Evolutionary conservation across 352 stramenopile species (phyloP).

Genomic region (Salisapilia sapeloensis): DNA sequence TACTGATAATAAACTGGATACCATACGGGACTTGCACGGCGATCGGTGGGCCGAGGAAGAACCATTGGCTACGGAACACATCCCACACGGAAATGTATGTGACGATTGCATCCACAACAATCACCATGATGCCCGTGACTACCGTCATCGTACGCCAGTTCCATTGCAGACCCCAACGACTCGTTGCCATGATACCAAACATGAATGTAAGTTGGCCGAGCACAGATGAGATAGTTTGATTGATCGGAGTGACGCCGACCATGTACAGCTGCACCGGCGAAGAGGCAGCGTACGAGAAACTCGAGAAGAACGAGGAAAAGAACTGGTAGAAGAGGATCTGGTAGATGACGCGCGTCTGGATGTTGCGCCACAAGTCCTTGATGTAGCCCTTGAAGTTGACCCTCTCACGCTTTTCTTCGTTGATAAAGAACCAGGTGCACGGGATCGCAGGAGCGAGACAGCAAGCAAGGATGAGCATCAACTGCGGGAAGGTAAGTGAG

Average conservation of each 20-base stretch:
- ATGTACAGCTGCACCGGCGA: constrained; percentile 41
- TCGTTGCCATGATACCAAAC: constrained; percentile 29
- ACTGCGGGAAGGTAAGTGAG: constrained; percentile 14
- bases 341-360: constrained; percentile 48
- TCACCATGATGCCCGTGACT: constrained; percentile 19
- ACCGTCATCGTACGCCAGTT: constrained; percentile 44
- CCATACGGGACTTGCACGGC: constrained; percentile 41
- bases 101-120: constrained; percentile 15
- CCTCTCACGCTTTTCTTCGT: constrained; percentile 12
- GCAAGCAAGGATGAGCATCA: constrained; percentile 16
- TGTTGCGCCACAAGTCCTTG: constrained; percentile 25
- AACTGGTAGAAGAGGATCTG: constrained; percentile 58
- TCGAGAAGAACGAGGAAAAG: constrained; percentile 43
- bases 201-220: constrained; percentile 32
- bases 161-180: constrained; percentile 29
- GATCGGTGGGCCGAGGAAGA: constrained; percentile 33
- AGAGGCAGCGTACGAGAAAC: constrained; percentile 32
- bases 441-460: constrained; percentile 14
- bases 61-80: constrained; percentile 36
- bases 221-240: constrained; percentile 37
- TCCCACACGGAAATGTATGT: constrained; percentile 36
- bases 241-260: constrained; percentile 29
- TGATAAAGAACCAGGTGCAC: constrained; percentile 18
- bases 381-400: constrained; percentile 13
- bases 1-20: constrained; percentile 54